Conservation (phyloP, 148 eudicot genomes). For the Pouteria glomerata region DNA sequence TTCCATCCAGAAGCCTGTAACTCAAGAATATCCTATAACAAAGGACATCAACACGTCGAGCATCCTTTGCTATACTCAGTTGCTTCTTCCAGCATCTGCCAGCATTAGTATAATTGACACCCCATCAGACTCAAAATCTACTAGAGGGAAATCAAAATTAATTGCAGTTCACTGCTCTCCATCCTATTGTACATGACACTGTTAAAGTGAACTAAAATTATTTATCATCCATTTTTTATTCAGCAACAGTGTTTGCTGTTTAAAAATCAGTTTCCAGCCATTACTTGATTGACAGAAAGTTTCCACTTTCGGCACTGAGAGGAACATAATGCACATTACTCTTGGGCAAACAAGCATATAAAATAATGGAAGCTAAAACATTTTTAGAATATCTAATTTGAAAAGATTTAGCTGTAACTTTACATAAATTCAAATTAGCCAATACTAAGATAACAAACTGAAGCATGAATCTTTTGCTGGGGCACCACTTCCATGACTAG, state of each 20-base stretch:
- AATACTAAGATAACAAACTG: background rate
- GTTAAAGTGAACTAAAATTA: no score
- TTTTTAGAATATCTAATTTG: no score
- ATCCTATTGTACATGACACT: no score
- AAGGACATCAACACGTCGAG: constrained; percentile 77
- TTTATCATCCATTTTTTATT: no score
- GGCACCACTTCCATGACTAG: background rate
- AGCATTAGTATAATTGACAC: constrained; percentile 9
- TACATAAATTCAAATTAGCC: background rate
- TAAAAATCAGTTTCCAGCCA: no score
- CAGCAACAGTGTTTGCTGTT: no score
- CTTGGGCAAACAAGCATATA: no score
- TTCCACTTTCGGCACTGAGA: no score
- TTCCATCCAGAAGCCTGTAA: constrained; percentile 72
- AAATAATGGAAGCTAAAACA: no score
- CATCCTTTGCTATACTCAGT: constrained; percentile 69
- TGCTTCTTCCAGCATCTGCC: constrained; percentile 92
- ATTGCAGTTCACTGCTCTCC: background rate
- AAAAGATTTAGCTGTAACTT: no score
- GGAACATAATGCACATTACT: no score
- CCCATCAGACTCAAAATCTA: constrained; percentile 4
- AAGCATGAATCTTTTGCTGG: background rate
- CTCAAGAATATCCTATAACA: constrained; percentile 72
- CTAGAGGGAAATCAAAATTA: background rate
- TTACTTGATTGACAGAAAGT: no score